Evolutionary conservation across 257 asterid genomes (phyloP), one percentile per base, ranked within the genome.

Genomic region (Galeopsis tetrahit): DNA sequence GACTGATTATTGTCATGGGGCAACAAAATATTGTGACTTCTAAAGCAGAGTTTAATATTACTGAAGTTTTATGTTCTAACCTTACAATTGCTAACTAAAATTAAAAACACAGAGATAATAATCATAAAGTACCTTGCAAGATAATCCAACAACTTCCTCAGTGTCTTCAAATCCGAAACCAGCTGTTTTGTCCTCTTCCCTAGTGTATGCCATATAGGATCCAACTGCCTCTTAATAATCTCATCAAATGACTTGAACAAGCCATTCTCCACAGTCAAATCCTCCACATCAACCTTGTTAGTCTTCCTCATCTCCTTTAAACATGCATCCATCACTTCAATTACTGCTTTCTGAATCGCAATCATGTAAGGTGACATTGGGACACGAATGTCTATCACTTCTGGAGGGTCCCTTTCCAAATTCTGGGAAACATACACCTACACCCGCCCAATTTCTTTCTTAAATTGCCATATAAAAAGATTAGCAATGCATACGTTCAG

Each of bases 231-330:
- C 79, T 95, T 87, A 35, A 94, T 73, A 81, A 94, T 89, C 92
- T 94, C 98, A 82, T 94, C 99, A 69, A 94, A 94, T 40, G 98
- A 91, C 93, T 94, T 94, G 85, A 94, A 94, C 86, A 94, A 76
- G 60, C 97, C 96, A 63, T 88, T 94, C 84, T 94, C 98, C 82
- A 94, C 97, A 1, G 98, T 91, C 84, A 94, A 85, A 82, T 91
- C 99, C 58, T 91, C 99, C 72, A 94, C 88, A 49, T 94, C 98
- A 72, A 94, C 98, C 88, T 94, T 94, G 82, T 94, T 94, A 46
- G 97, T 91, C 87, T 90, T 91, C 82, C 92, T 88, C 98, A 94
- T 87, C 85, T 94, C 99, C 82, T 94, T 94, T 73, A 94, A 73
- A 77, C 99, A 91, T 4, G 96, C 98, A 85, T 94, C 99, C 96